Evolutionary conservation across 2,329 filamentous ascomycete species (phyloP).

Genomic region (Periconia digitata): DNA sequence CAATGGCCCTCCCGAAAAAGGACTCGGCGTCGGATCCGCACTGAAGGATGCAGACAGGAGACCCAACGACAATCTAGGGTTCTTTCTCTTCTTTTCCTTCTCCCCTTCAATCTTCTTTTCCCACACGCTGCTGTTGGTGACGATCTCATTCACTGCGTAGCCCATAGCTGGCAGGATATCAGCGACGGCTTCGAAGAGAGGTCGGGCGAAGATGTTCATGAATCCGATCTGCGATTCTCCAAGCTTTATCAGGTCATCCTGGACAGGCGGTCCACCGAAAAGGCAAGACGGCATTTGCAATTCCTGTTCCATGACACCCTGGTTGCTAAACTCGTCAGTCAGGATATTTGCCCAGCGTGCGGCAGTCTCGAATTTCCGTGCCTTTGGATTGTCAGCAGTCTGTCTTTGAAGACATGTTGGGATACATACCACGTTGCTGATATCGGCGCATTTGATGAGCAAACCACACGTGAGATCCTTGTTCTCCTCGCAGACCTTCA

Average conservation of each 20-base stretch:
- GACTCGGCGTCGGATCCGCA: conserved; percentile 37
- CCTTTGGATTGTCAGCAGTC: conserved; percentile 53
- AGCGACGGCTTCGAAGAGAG: conserved; percentile 84
- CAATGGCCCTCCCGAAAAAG: conserved; percentile 29
- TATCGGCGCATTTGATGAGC: conserved; percentile 96
- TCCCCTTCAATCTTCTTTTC: conserved; percentile 67
- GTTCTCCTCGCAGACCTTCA: conserved; percentile 73
- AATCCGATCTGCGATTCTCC: conserved; percentile 90
- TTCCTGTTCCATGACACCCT: conserved; percentile 88
- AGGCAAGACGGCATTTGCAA: conserved; percentile 85
- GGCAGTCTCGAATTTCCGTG: conserved; percentile 79
- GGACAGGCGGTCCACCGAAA: conserved; percentile 74
- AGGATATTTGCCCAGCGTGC: conserved; percentile 88
- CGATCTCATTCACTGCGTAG: conserved; percentile 81
- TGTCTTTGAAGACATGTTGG: neutral
- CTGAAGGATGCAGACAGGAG: conserved; percentile 23
- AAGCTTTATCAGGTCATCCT: conserved; percentile 79
- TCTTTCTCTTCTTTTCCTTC: conserved; percentile 53
- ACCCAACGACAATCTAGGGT: conserved; percentile 24
- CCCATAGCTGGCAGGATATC: conserved; percentile 82
- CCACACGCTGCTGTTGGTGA: conserved; percentile 75
- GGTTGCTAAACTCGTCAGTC: conserved; percentile 93
- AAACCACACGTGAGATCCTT: conserved; percentile 83
- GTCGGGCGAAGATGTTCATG: conserved; percentile 93
- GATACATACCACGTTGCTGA: conserved; percentile 95